Base-by-base conservation (phyloP, 176 grass and related monocot species). In the Microstegium vimineum region DNA sequence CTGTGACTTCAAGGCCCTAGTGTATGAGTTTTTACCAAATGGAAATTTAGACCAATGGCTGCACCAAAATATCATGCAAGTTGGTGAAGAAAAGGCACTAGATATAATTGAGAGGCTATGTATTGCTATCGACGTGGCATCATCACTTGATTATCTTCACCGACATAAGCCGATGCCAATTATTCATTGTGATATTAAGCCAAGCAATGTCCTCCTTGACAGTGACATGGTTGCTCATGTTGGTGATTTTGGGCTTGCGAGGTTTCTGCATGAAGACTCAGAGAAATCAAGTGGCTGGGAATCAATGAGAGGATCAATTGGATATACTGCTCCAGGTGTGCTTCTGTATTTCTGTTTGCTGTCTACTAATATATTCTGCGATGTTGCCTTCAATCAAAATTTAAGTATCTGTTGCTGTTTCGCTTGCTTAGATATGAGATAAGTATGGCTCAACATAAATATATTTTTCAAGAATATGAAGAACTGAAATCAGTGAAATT, bases 221-320 rank as follows among this genome's bases (percentile, higher is more conserved):
- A 35, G 14, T 13, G 5, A 62, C 33, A 25, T 76, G 34, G 62
- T 76, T 15, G 82, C 34, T 34, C 82, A 76, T 42, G 72, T 84
- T 60, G 47, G 82, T 5, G 75, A 85, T 3, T 85, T 85, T 79
- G 66, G 83, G 1, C 83, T 78, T 22, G 83, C 52, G 46, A 85
- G 83, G 31, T 26, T 70, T 20, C 25, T 84, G 3, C 82, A 60
- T 33, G 35, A 84, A 3, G 73, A 60, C 25, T 31, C 51, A 43
- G 62, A 68, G 0, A 16, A 42, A 57, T 84, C 82, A 43, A 76
- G 25, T 59, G 13, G 35, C 4, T 84, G 73, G 73, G 64, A 13
- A 17, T 3, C 49, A 8, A 84, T 77, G 82, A 84, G 82, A 77
- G 62, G 82, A 28, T 68, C 62, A 41, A 35, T 23, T 42, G 82